Evolutionary conservation across 805 yeast species (phyloP), one percentile per base, ranked within the genome.

Genomic region (Zygotorulaspora sp.): DNA sequence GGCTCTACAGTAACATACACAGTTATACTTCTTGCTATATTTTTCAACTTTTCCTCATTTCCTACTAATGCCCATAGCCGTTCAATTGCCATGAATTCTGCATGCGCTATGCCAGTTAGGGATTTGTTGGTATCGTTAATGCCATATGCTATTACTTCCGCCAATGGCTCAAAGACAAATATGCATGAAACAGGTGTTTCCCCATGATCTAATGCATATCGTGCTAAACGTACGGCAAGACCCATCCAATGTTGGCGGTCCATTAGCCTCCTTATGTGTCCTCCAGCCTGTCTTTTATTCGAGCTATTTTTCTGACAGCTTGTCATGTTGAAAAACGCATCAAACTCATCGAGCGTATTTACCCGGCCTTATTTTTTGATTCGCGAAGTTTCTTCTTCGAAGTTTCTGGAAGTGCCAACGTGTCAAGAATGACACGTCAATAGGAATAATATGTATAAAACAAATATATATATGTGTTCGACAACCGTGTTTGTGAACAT

Each of bases 1-100:
- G 98, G 98, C 61, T 92, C 98, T 0, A 92, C 97, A 0, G 97
- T 88, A 17, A 92, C 98, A 59, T 88, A 90, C 6, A 92, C 68
- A 20, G 77, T 78, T 3, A 84, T 68, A 17, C 79, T 74, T 25
- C 61, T 52, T 50, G 86, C 76, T 7, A 75, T 57, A 1, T 55
- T 45, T 16, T 52, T 46, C 9, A 68, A 48, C 12, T 49, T 39
- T 11, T 49, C 40, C 2, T 44, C 44, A 2, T 41, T 36, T 12
- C 50, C 55, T 36, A 37, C 23, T 32, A 61, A 53, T 4, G 55
- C 46, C 24, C 72, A 58, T 6, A 82, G 72, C 19, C 63, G 57
- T 30, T 78, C 78, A 11, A 87, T 80, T 0, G 90, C 96, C 41
- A 82, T 71, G 49, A 92, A 83, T 59, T 90, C 98, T 1, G 98